Conservation (phyloP, 2,329 filamentous ascomycete genomes). For the Xylariomycetidae sp. region DNA sequence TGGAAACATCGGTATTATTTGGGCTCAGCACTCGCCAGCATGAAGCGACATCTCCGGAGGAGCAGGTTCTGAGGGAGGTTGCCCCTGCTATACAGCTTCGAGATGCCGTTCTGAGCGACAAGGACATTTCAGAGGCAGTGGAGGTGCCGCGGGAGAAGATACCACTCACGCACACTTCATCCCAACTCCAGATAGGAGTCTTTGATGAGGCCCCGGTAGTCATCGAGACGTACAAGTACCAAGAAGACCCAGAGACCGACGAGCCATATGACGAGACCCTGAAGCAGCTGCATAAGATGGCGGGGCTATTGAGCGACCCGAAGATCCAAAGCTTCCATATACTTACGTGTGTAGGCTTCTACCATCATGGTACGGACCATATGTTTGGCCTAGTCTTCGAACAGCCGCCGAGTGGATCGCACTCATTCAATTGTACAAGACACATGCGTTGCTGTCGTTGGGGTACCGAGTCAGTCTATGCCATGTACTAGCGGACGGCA, state of each 20-base stretch:
- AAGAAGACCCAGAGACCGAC: not conserved
- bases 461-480: not conserved
- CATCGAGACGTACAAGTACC: not conserved
- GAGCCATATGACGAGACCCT: not conserved
- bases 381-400: not conserved
- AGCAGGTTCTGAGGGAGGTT: not conserved
- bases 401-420: not conserved
- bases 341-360: not conserved
- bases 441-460: not conserved
- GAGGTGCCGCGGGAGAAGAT: not conserved
- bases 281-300: not conserved
- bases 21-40: not conserved
- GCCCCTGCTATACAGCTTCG: not conserved
- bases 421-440: not conserved
- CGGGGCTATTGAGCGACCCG: not conserved
- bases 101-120: not conserved
- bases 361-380: not conserved
- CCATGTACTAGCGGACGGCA: not conserved
- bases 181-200: not conserved
- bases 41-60: not conserved
- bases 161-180: not conserved
- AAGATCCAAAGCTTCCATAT: not conserved
- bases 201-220: not conserved
- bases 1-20: not conserved
- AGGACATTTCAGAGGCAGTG: not conserved